Evolutionary conservation across 106 monocot species (phyloP), one percentile per base, ranked within the genome.

Genomic region (Apostasia ramifera): DNA sequence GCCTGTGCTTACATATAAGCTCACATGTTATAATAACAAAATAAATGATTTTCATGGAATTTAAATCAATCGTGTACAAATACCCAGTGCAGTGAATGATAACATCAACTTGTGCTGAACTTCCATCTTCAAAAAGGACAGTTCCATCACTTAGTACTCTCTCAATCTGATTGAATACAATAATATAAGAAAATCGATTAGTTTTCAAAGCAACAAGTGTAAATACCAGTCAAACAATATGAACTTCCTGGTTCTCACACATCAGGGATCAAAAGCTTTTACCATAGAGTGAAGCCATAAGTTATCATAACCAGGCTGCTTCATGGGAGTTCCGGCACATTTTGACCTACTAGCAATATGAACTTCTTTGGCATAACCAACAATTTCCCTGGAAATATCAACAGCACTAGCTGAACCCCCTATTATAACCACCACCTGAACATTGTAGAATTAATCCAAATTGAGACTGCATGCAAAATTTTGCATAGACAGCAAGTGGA

Each of bases 61-160:
- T n/a, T n/a, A n/a, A 62, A n/a, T n/a, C 1, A n/a, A 65, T 26
- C 38, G 7, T 26, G 13, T 67, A 39, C 45, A 61, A 77, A 71
- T 97, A 92, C 98, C 98, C 98, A 11, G 98, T 98, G 71, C 98
- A 98, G 62, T 98, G 98, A 26, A 98, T 68, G 66, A 98, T 93
- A 71, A 98, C 83, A 83, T 98, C 90, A 67, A 61, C 92, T 14
- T 71, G 60, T 12, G 73, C 54, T 54, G 71, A 75, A 58, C 75
- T 75, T 56, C 81, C 78, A 75, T 85, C 85, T 71, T 70, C 50
- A 48, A 85, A 85, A 8, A 73, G 64, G 41, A 85, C 81, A 59
- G 42, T 63, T 47, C 85, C 85, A 81, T 79, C 78, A 56, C 63
- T 42, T 39, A 60, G 68, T 1, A 87, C 72, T n/a, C 57, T 79